phyloP scores from a whole-genome alignment of 2,329 filamentous ascomycete genomes.

The Aspergillus tubingensis region DNA sequence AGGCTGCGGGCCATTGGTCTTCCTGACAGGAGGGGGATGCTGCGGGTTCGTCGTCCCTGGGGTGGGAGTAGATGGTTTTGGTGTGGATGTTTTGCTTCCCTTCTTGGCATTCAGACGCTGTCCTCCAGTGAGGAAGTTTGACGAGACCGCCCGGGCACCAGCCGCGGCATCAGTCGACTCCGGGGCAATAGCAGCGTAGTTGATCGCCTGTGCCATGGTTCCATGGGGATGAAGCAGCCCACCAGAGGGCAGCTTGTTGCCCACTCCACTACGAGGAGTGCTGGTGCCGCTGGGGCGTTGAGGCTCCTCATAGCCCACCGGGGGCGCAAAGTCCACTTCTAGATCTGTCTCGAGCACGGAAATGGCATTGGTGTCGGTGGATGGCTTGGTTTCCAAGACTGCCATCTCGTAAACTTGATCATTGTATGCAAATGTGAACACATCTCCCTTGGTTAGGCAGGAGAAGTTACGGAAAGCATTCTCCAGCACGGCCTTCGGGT shows the following conservation, averaged over 20 bases:
- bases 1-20: conserved; percentile 79
- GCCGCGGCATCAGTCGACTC: conserved; percentile 66
- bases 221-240: conserved; percentile 81
- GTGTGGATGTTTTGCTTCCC: conserved; percentile 70
- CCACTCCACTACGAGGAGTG: conserved; percentile 71
- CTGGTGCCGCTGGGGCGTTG: conserved; percentile 77
- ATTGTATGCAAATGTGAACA: conserved; percentile 97
- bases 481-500: conserved; percentile 95
- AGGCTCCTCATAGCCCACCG: conserved; percentile 91
- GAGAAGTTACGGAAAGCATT: conserved; percentile 96
- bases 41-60: conserved; percentile 55
- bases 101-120: conserved; percentile 85
- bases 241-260: conserved; percentile 64
- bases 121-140: conserved; percentile 77
- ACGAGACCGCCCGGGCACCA: conserved; percentile 65
- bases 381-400: conserved; percentile 89
- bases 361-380: conserved; percentile 76
- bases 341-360: conserved; percentile 96
- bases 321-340: conserved; percentile 91
- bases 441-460: conserved; percentile 86
- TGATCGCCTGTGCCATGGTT: conserved; percentile 97
- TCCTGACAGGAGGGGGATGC: conserved; percentile 47
- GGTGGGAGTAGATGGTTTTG: conserved; percentile 72
- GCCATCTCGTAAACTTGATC: conserved; percentile 91
- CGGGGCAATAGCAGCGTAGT: conserved; percentile 88